Base-by-base conservation (phyloP, 2,329 filamentous ascomycete genomes). In the Sclerotinia trifoliorum region DNA sequence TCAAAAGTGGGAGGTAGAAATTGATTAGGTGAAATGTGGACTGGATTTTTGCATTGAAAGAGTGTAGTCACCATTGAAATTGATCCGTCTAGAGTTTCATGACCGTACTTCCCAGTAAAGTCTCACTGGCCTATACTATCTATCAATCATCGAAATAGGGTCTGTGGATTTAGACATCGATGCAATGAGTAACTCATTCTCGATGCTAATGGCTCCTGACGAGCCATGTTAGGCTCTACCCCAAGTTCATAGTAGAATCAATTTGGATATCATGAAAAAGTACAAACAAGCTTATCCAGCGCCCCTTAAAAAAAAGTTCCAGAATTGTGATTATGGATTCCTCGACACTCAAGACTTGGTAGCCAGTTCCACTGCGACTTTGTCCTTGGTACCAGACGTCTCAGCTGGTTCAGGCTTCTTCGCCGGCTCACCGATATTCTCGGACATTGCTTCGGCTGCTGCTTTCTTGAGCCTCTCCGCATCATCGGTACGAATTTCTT, bases 401-500 rank as follows among this genome's bases (percentile, higher is more conserved):
- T 76, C 75, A 29, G 76, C 73, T 35, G 75, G 64, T 61, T 77
- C 75, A 35, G 72, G 75, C 55, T 76, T 77, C 29, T 67, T 68
- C 35, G 70, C 68, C 26, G 74, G 71, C 32, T 74, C 75, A 19
- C 74, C 77, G 64, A 80, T 78, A 51, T 79, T 79, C 24, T 80
- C 80, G 26, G 80, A 76, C 76, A 80, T 81, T 5, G 81, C 81
- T 69, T 83, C 81, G 8, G 78, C 77, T 6, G 89, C 87, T 1
- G 86, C 88, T 78, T 89, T 85, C 81, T 88, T 90, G 75, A 88
- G 78, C 75, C 84, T 85, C 75, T 88, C 89, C 71, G 78, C 71
- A 71, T 78, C 78, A 51, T 86, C 86, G 70, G 83, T 83, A 69
- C 83, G 83, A 69, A 88, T 83, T 66, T 87, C 85, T 72, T 82